Evolutionary conservation across 495 filamentous ascomycete species (phyloP).

Genomic region (Neurospora pannonica): DNA sequence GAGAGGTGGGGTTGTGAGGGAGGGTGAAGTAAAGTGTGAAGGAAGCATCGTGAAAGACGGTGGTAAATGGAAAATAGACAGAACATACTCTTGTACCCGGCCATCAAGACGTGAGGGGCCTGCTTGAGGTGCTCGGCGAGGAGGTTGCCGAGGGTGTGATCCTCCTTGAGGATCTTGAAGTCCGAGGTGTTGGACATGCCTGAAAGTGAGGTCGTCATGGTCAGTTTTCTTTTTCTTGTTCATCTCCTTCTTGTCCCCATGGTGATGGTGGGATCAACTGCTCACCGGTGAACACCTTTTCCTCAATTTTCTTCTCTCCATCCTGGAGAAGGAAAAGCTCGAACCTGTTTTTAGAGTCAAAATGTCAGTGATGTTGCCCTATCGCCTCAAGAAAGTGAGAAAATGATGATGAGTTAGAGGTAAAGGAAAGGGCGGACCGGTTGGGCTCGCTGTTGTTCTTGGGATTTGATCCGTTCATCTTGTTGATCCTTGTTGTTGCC

Average conservation of each 20-base stretch:
- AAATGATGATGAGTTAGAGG: neutral
- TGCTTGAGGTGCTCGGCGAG: slow-evolving; percentile 72
- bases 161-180: slow-evolving; percentile 93
- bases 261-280: neutral
- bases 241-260: neutral
- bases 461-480: neutral
- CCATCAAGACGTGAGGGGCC: slow-evolving; percentile 69
- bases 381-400: neutral
- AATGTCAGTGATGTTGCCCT: slow-evolving; percentile 8
- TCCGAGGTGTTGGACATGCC: slow-evolving; percentile 77
- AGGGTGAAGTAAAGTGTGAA: no score
- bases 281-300: slow-evolving; percentile 78
- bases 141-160: slow-evolving; percentile 91
- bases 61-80: no score
- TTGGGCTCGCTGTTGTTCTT: neutral
- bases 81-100: slow-evolving; percentile 68
- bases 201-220: slow-evolving; percentile 23
- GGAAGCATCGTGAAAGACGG: neutral
- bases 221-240: neutral
- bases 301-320: slow-evolving; percentile 87
- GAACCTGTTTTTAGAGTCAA: slow-evolving; percentile 48
- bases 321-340: slow-evolving; percentile 80
- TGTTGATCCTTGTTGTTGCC: neutral
- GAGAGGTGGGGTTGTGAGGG: no score
- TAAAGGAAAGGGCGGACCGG: neutral